Percentiles rank a stretch among this genome's conserved stretches.
Conservation (phyloP, 2,329 filamentous ascomycete genomes). For the Neofusicoccum cordaticola region DNA sequence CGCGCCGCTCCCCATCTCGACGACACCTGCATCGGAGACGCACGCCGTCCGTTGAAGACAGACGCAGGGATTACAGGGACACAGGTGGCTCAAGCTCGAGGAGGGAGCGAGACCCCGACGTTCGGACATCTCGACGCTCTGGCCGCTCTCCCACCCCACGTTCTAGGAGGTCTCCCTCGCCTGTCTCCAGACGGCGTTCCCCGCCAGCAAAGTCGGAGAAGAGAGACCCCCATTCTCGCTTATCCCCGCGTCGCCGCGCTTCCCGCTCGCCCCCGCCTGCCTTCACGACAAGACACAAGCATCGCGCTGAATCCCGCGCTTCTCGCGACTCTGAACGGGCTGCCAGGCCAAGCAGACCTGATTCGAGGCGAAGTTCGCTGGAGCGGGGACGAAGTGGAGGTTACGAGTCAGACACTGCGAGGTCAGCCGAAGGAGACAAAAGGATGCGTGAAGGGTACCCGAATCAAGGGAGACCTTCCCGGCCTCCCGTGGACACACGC, state of each 20-base stretch:
- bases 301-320: constrained; percentile 23
- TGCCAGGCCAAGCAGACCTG: constrained; percentile 19
- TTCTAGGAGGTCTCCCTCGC: constrained; percentile 29
- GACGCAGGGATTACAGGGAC: constrained; percentile 9
- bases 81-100: not conserved
- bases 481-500: constrained; percentile 42
- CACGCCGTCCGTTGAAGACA: constrained; percentile 28
- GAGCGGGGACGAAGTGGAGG: constrained; percentile 29
- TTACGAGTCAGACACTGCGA: constrained; percentile 31
- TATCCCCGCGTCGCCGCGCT: constrained; percentile 23
- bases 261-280: constrained; percentile 30
- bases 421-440: constrained; percentile 22
- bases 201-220: constrained; percentile 24
- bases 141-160: constrained; percentile 33
- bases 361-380: constrained; percentile 29
- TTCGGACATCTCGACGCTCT: constrained; percentile 25
- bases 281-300: constrained; percentile 21
- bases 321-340: constrained; percentile 21
- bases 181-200: constrained; percentile 25
- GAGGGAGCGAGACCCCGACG: constrained; percentile 20
- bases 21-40: constrained; percentile 25
- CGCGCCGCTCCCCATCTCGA: constrained; percentile 30
- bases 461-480: constrained; percentile 37
- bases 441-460: constrained; percentile 36
- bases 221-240: constrained; percentile 27